Conservation (phyloP, 225 moss, liverwort and hornwort species). For the Physcomitrellopsis africana region DNA sequence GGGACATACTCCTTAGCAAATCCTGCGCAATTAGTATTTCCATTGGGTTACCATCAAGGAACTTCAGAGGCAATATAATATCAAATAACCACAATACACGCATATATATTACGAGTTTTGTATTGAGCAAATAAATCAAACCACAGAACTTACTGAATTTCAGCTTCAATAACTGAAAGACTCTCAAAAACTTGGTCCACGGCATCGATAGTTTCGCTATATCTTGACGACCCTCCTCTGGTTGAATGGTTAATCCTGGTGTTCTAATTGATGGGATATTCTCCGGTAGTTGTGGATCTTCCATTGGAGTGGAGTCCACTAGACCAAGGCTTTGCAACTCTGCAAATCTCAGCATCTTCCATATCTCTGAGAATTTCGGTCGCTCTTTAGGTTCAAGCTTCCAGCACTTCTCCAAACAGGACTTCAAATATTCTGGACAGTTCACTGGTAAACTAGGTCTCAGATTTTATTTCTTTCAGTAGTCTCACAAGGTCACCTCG, state of each 20-base stretch:
- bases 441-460: constrained; percentile 19
- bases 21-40: no score
- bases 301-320: not conserved
- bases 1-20: no score
- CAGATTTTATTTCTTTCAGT: not conserved
- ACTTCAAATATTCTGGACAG: constrained; percentile 27
- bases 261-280: no score
- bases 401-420: constrained; percentile 35
- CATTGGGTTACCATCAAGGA: no score
- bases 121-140: not conserved
- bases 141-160: constrained; percentile 14
- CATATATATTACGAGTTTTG: not conserved
- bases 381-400: constrained; percentile 4
- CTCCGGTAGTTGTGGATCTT: no score
- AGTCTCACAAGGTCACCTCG: no score
- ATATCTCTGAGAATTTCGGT: constrained; percentile 27
- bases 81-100: not conserved
- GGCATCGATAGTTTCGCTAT: no score
- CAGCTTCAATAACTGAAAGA: no score
- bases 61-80: not conserved
- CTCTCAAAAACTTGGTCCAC: no score
- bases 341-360: constrained; percentile 38
- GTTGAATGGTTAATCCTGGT: no score
- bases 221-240: no score
- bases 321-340: constrained; percentile 27